Evolutionary conservation across 257 asterid species (phyloP).

Genomic region (Solanum chilense): DNA sequence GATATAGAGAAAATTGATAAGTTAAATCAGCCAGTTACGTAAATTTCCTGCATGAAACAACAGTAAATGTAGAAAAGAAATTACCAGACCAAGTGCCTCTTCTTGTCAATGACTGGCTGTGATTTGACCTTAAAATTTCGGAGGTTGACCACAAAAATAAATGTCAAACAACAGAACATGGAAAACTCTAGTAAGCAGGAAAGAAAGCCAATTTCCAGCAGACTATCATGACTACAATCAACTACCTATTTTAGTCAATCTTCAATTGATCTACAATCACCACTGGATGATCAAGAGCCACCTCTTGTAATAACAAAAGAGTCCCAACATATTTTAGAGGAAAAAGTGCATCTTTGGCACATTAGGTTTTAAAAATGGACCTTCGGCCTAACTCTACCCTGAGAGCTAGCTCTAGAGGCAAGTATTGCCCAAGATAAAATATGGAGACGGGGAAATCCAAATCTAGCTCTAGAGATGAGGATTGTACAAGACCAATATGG

Average conservation of each 20-base stretch:
- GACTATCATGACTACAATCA: not conserved
- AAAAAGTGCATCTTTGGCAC: not conserved
- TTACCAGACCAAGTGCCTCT: constrained; percentile 87
- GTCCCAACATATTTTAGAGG: not conserved
- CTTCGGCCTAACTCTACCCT: not conserved
- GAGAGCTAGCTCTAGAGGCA: not conserved
- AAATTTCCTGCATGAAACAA: not conserved
- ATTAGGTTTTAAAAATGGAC: not conserved
- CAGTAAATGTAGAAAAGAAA: constrained; percentile 2
- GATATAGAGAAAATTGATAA: not conserved
- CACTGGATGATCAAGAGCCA: not conserved
- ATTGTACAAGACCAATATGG: not conserved
- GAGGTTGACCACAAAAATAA: not conserved
- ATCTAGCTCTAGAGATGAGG: not conserved
- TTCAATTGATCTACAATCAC: not conserved
- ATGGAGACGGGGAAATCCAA: not conserved
- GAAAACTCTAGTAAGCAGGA: not conserved
- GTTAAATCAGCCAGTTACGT: not conserved
- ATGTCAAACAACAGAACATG: constrained; percentile 2
- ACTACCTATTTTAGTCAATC: not conserved
- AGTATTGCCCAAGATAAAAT: not conserved
- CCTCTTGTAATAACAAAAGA: not conserved
- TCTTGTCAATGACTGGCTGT: constrained; percentile 79
- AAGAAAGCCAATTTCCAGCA: not conserved
- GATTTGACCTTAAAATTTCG: constrained; percentile 58